Percentiles rank a stretch among this genome's conserved stretches.
phyloP scores from a whole-genome alignment of 768 basidiomycete genomes.

The Auriscalpium microsporum region DNA sequence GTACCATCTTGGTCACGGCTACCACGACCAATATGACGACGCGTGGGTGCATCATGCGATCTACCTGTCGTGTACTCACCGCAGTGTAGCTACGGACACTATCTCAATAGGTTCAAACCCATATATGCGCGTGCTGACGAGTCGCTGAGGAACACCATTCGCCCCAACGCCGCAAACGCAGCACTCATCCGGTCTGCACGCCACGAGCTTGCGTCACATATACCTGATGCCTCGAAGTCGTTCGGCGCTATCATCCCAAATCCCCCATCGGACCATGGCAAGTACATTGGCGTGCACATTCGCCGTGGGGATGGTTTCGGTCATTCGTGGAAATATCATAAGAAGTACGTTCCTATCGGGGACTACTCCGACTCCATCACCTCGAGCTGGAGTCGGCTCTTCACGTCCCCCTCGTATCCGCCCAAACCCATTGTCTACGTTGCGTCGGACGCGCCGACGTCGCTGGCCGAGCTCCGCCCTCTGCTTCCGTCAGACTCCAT shows the following conservation, averaged over 20 bases:
- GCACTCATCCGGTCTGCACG: conserved; percentile 43
- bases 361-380: conserved; percentile 39
- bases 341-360: conserved; percentile 38
- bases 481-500: conserved; percentile 27
- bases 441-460: conserved; percentile 51
- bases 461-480: conserved; percentile 33
- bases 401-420: conserved; percentile 17
- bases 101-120: conserved; percentile 47
- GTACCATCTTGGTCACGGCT: conserved; percentile 52
- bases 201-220: conserved; percentile 30
- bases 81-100: no score
- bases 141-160: conserved; percentile 46
- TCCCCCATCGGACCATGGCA: conserved; percentile 6
- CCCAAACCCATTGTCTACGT: conserved; percentile 38
- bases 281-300: conserved; percentile 53
- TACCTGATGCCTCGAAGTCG: conserved; percentile 12
- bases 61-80: no score
- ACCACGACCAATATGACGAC: conserved; percentile 51
- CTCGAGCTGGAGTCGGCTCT: conserved; percentile 32
- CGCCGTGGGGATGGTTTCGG: conserved; percentile 53
- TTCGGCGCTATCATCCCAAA: conserved; percentile 4
- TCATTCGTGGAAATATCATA: conserved; percentile 34
- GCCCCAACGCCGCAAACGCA: conserved; percentile 38
- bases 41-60: conserved; percentile 34
- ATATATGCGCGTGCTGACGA: conserved; percentile 38